Percentiles rank a stretch among this genome's conserved stretches.
phyloP scores from a whole-genome alignment of 331 rosid species.

The Malus hybrid region DNA sequence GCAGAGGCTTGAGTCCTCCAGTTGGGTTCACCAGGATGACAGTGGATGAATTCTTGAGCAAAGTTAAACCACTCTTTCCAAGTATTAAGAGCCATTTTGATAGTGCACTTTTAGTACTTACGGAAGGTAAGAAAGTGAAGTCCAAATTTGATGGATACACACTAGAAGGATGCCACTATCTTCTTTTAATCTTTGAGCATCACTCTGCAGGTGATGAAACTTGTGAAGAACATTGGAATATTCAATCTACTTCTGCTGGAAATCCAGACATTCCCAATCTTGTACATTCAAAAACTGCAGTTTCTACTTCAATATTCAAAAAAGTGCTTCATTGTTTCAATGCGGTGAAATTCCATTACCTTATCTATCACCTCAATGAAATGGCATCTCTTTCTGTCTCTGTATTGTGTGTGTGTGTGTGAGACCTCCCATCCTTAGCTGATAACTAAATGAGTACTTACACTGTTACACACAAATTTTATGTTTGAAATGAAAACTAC shows the following conservation, averaged over 20 bases:
- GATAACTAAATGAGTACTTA: not conserved
- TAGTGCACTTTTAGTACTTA: constrained; percentile 12
- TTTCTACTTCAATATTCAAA: constrained; percentile 21
- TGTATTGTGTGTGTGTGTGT: not conserved
- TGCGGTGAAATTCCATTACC: constrained; percentile 9
- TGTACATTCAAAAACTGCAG: constrained; percentile 20
- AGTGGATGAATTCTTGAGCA: constrained; percentile 11
- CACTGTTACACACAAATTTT: not conserved
- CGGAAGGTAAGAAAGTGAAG: constrained; percentile 12
- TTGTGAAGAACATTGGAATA: constrained; percentile 35
- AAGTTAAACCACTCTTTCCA: constrained; percentile 23
- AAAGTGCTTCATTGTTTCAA: constrained; percentile 30
- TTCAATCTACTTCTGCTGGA: constrained; percentile 23
- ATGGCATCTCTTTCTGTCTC: not conserved
- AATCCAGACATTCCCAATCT: constrained; percentile 28
- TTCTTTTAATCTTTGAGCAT: not conserved
- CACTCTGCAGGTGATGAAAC: constrained; percentile 17
- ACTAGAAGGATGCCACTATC: not conserved
- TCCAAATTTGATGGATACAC: not conserved
- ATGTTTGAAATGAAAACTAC: not conserved
- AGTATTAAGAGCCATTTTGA: constrained; percentile 23
- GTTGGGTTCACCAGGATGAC: constrained; percentile 24
- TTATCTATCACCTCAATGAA: not conserved
- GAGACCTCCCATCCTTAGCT: not conserved
- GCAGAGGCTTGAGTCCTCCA: constrained; percentile 19